These are phyloP conservation scores for Eleusine coracana DNA, from an alignment of 176 grass and related monocot genomes.

Conservation along the genomic window DNA sequence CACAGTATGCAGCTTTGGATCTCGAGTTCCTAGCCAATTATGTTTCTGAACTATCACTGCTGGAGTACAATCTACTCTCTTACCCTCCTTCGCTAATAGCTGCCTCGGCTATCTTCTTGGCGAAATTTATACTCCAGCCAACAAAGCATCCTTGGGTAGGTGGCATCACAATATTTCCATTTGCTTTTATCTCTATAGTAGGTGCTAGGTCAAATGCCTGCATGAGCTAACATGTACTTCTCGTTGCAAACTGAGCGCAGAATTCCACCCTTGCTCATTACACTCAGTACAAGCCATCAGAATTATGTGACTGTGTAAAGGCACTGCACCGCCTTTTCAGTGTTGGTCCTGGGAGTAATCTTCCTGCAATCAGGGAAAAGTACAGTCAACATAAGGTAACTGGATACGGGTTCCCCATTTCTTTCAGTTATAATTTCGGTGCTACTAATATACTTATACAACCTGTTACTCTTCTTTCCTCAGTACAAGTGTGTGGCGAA, in stretches of 20 bases:
- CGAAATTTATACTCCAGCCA: slow-evolving; percentile 89
- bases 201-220: slow-evolving; percentile 1
- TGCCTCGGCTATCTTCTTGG: slow-evolving; percentile 84
- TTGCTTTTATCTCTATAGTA: neutral
- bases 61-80: slow-evolving; percentile 85
- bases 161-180: neutral
- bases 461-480: neutral
- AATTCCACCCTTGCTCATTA: slow-evolving; percentile 86
- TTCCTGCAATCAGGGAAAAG: slow-evolving; percentile 95
- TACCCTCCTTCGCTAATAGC: slow-evolving; percentile 84
- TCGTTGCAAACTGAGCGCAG: slow-evolving; percentile 47
- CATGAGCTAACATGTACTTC: slow-evolving; percentile 31
- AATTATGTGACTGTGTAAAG: slow-evolving; percentile 70
- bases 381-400: slow-evolving; percentile 97
- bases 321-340: slow-evolving; percentile 64
- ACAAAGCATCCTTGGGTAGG: slow-evolving; percentile 82
- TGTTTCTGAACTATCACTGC: slow-evolving; percentile 82
- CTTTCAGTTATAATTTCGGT: slow-evolving; percentile 19
- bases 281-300: slow-evolving; percentile 76
- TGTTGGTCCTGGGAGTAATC: slow-evolving; percentile 74
- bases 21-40: slow-evolving; percentile 92
- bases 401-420: neutral
- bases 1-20: slow-evolving; percentile 73
- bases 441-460: neutral
- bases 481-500: slow-evolving; percentile 95